Conservation (phyloP, 345 rosid genomes). For the Syzygium jambos region DNA sequence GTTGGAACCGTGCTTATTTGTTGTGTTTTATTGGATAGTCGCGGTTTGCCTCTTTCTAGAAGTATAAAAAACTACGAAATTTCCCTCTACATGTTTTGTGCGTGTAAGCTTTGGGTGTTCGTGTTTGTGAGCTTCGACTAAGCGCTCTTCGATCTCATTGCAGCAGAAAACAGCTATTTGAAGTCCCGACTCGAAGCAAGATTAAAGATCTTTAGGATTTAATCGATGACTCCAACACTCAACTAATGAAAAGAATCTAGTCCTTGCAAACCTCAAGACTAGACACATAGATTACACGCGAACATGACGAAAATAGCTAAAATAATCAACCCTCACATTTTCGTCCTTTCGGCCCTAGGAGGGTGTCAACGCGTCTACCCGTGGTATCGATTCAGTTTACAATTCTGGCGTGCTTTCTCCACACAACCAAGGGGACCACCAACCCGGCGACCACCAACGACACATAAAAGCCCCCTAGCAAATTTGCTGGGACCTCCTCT, state of each 20-base stretch:
- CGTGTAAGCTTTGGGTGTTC: too few relatives aligned
- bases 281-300: background rate
- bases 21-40: background rate
- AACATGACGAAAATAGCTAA: background rate
- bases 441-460: background rate
- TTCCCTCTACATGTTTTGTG: background rate
- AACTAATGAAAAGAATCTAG: background rate
- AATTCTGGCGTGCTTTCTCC: fast-evolving
- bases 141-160: too few relatives aligned
- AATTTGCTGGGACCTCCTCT: background rate
- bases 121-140: too few relatives aligned
- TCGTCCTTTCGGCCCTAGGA: background rate
- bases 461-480: background rate
- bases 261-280: background rate
- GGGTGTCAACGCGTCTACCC: background rate
- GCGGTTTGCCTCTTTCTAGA: background rate
- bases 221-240: background rate
- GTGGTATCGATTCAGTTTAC: background rate
- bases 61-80: background rate
- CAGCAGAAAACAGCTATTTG: too few relatives aligned
- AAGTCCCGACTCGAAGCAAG: too few relatives aligned
- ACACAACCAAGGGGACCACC: background rate
- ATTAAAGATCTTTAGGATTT: too few relatives aligned
- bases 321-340: background rate
- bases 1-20: background rate